phyloP scores from a whole-genome alignment of 2,329 filamentous ascomycete species.

The Trichoderma arundinaceum region DNA sequence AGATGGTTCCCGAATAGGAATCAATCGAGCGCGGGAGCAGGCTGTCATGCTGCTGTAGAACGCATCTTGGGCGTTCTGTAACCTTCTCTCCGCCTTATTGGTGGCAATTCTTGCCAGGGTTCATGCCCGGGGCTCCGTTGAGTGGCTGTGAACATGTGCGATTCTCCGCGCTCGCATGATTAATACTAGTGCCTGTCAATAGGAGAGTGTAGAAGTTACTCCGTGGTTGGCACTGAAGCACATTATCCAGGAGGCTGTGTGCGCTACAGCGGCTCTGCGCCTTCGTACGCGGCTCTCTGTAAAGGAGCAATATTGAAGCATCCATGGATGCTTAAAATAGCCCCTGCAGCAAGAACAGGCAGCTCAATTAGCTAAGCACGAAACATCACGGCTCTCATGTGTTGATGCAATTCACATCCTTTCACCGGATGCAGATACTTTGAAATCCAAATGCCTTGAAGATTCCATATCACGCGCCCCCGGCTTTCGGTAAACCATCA shows the following conservation, averaged over 20 bases:
- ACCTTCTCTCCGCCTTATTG: neutral
- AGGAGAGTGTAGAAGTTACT: neutral
- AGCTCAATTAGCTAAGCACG: neutral
- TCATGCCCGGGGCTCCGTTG: neutral
- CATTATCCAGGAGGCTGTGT: constrained; percentile 1
- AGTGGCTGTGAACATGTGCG: neutral
- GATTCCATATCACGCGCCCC: constrained; percentile 8
- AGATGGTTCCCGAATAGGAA: neutral
- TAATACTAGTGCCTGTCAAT: neutral
- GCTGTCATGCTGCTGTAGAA: neutral
- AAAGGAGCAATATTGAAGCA: no score
- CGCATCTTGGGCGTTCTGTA: neutral
- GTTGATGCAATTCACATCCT: constrained; percentile 1
- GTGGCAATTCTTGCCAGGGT: neutral
- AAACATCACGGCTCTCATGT: neutral
- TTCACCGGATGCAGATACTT: neutral
- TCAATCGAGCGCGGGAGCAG: neutral
- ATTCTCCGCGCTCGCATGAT: no score
- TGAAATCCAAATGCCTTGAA: neutral
- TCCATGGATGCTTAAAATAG: no score
- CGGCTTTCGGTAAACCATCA: no score
- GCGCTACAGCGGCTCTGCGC: neutral
- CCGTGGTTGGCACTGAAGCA: neutral
- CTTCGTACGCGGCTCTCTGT: neutral
- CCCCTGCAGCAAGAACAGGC: neutral